Evolutionary conservation across 2,329 filamentous ascomycete genomes (phyloP).

Genomic region (Microcyclospora tardicrescens): DNA sequence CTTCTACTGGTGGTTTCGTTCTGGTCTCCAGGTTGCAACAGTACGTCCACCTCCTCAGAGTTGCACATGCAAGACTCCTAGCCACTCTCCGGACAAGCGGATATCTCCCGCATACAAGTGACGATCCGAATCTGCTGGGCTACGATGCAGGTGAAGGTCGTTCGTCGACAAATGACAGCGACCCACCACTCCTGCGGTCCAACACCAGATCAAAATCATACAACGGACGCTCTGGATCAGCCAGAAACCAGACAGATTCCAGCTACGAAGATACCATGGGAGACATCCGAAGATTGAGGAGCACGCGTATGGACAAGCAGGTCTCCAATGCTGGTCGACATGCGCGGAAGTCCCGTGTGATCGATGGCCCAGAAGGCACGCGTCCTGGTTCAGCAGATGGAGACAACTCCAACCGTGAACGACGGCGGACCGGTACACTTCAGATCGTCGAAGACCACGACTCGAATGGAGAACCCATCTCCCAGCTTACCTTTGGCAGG

Average conservation of each 20-base stretch:
- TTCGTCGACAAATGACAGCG: slow-evolving; percentile 32
- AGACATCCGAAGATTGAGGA: slow-evolving; percentile 81
- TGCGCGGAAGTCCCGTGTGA: slow-evolving; percentile 78
- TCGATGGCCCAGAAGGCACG: slow-evolving; percentile 69
- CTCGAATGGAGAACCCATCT: slow-evolving; percentile 48
- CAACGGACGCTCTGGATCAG: slow-evolving; percentile 45
- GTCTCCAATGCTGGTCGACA: slow-evolving; percentile 86
- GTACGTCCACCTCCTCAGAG: slow-evolving; percentile 83
- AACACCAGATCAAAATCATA: slow-evolving; percentile 65
- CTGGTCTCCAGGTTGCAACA: slow-evolving; percentile 78
- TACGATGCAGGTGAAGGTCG: slow-evolving; percentile 56
- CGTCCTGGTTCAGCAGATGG: slow-evolving; percentile 61
- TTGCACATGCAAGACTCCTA: slow-evolving; percentile 78
- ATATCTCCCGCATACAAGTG: background rate
- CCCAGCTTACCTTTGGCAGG: slow-evolving; percentile 75
- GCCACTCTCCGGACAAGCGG: slow-evolving; percentile 59
- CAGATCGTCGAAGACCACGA: slow-evolving; percentile 73
- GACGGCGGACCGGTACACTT: slow-evolving; percentile 39
- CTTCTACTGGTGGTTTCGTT: slow-evolving; percentile 51
- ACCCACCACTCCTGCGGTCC: slow-evolving; percentile 44
- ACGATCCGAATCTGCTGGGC: slow-evolving; percentile 18
- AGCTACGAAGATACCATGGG: slow-evolving; percentile 93
- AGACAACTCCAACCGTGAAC: slow-evolving; percentile 5
- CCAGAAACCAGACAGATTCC: slow-evolving; percentile 44
- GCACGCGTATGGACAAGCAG: slow-evolving; percentile 87